phyloP scores from a whole-genome alignment of 495 filamentous ascomycete genomes.

The Coniosporium apollinis region DNA sequence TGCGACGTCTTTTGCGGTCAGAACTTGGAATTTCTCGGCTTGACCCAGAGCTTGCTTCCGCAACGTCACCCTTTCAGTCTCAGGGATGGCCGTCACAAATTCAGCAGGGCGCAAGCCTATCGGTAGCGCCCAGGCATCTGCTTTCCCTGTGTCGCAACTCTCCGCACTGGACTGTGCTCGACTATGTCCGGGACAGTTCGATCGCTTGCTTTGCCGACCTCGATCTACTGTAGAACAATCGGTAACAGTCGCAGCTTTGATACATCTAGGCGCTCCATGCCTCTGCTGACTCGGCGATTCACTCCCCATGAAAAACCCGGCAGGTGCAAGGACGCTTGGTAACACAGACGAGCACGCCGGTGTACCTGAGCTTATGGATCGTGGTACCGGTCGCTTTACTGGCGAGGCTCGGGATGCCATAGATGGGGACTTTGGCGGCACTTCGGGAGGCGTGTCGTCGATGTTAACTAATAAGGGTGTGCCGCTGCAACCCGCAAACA shows the following conservation, averaged over 20 bases:
- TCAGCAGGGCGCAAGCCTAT: slow-evolving; percentile 37
- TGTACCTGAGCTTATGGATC: not conserved
- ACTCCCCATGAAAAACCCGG: not conserved
- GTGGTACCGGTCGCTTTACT: not conserved
- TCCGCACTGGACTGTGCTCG: slow-evolving; percentile 17
- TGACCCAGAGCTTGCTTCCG: slow-evolving; percentile 47
- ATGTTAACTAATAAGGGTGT: not conserved
- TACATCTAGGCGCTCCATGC: slow-evolving; percentile 1
- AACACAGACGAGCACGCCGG: not conserved
- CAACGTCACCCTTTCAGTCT: slow-evolving; percentile 35
- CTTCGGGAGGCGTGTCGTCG: slow-evolving; percentile 1
- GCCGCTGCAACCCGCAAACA: not conserved
- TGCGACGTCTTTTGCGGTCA: slow-evolving; percentile 50
- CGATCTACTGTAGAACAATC: slow-evolving; percentile 37
- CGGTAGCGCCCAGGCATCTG: slow-evolving; percentile 30
- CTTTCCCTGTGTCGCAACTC: slow-evolving; percentile 9
- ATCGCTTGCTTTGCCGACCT: slow-evolving; percentile 36
- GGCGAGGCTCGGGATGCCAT: slow-evolving; percentile 1
- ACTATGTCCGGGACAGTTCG: slow-evolving; percentile 15
- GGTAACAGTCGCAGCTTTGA: slow-evolving; percentile 6
- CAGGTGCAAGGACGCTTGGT: not conserved
- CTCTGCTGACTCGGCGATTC: slow-evolving; percentile 3
- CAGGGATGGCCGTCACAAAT: slow-evolving; percentile 29
- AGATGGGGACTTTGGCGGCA: not conserved
- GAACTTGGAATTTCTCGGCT: slow-evolving; percentile 47